Conservation (phyloP, 2,329 filamentous ascomycete species). For the Whalleya microplaca region DNA sequence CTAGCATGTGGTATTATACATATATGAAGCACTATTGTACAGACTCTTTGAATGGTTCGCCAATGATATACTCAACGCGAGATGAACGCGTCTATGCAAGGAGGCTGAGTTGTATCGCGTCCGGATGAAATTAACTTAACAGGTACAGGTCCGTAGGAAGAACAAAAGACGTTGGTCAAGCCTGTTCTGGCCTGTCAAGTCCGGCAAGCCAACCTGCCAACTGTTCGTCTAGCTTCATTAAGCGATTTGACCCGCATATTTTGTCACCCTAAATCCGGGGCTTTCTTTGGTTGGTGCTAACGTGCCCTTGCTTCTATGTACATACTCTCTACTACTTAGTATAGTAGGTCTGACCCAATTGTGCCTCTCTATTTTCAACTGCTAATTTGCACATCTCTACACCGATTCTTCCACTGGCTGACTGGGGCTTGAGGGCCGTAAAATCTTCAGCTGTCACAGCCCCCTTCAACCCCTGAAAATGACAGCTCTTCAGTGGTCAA, state of each 20-base stretch:
- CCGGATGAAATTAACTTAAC: neutral
- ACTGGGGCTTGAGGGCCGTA: neutral
- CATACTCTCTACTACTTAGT: slow-evolving; percentile 8
- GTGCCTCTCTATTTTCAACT: slow-evolving; percentile 12
- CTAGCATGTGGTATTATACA: neutral
- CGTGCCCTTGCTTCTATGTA: too few species aligned
- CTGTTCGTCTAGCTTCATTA: neutral
- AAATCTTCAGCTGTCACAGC: neutral
- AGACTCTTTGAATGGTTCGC: neutral
- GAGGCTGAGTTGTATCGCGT: slow-evolving; percentile 1
- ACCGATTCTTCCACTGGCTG: slow-evolving; percentile 27
- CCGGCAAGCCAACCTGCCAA: neutral
- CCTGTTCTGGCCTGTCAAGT: too few species aligned
- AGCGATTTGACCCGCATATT: neutral
- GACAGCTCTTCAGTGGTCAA: neutral
- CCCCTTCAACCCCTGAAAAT: neutral
- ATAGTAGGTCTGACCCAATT: slow-evolving; percentile 30
- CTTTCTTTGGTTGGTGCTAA: slow-evolving; percentile 1
- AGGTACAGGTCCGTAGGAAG: too few species aligned
- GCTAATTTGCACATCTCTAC: slow-evolving; percentile 31
- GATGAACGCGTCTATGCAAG: slow-evolving; percentile 16
- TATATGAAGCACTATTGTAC: neutral
- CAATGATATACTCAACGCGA: slow-evolving; percentile 8
- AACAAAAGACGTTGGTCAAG: neutral
- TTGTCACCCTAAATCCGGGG: slow-evolving; percentile 2